Conservation (phyloP, 257 asterid genomes). For the Solanum pimpinellifolium region DNA sequence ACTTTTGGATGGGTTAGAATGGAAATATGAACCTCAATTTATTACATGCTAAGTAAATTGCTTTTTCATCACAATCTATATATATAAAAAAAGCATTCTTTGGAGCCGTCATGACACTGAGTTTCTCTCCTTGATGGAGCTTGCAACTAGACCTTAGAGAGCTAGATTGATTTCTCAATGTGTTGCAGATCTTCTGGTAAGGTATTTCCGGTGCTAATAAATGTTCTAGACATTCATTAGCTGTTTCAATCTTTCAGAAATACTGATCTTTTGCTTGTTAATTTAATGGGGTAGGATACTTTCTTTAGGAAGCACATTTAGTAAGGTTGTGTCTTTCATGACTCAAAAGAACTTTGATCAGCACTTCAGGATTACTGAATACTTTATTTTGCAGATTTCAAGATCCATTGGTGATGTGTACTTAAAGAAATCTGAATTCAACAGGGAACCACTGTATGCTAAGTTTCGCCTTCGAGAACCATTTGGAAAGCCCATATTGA, state of each 20-base stretch:
- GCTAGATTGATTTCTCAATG: neutral
- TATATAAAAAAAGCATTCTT: neutral
- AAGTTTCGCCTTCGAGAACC: conserved; percentile 65
- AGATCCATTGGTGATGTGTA: conserved; percentile 79
- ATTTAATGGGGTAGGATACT: neutral
- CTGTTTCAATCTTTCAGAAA: neutral
- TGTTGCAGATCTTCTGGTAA: neutral
- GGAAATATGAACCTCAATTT: neutral
- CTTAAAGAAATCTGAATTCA: conserved; percentile 55
- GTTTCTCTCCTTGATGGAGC: neutral
- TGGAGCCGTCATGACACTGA: neutral
- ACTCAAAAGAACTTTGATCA: neutral
- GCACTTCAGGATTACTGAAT: neutral
- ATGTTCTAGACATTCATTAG: neutral
- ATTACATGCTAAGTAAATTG: neutral
- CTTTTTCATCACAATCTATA: neutral
- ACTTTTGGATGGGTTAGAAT: neutral
- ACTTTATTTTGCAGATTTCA: conserved; percentile 38
- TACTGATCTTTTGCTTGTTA: neutral
- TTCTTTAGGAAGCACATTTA: neutral
- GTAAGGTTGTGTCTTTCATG: neutral
- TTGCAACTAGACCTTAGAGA: neutral
- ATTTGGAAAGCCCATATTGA: conserved; percentile 50
- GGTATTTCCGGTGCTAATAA: neutral
- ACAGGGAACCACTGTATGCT: conserved; percentile 69